These are phyloP conservation scores for Talaromyces sp. DNA, from an alignment of 2,329 filamentous ascomycete genomes.

Conservation along the genomic window DNA sequence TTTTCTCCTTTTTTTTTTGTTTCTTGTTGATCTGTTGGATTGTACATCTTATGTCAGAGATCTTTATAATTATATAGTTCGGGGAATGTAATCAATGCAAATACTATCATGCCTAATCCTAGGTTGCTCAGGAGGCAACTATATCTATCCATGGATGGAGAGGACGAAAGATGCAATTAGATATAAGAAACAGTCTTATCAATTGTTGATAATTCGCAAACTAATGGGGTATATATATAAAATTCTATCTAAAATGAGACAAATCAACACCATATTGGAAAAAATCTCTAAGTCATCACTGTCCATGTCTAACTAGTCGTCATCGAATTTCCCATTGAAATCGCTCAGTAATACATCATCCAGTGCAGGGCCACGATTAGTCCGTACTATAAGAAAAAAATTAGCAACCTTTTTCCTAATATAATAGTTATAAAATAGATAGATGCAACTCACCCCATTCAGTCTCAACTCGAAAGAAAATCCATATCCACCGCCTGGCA, in stretches of 20 bases:
- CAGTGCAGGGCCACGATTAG: slow-evolving; percentile 50
- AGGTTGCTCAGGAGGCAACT: too few species aligned
- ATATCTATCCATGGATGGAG: too few species aligned
- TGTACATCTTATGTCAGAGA: slow-evolving; percentile 2
- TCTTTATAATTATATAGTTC: slow-evolving; percentile 3
- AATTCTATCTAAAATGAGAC: not conserved
- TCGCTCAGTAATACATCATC: slow-evolving; percentile 74
- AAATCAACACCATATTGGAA: not conserved
- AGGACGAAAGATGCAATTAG: too few species aligned
- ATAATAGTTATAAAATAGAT: not conserved
- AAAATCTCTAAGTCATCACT: slow-evolving; percentile 15
- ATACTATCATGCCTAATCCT: not conserved
- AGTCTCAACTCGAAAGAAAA: slow-evolving; percentile 90
- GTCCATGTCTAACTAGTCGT: slow-evolving; percentile 43
- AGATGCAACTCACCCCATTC: slow-evolving; percentile 66
- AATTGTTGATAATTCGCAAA: not conserved
- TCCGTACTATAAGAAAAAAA: slow-evolving; percentile 41
- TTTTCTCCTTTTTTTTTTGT: not conserved
- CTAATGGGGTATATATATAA: not conserved
- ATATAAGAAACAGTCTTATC: not conserved
- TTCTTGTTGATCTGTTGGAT: not conserved
- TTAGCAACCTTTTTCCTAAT: not conserved
- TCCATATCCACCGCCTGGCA: slow-evolving; percentile 87
- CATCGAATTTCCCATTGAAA: slow-evolving; percentile 61
- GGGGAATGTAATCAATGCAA: slow-evolving; percentile 1